Base-by-base conservation (phyloP, 179 eudicot genomes). In the Vitellaria paradoxa region DNA sequence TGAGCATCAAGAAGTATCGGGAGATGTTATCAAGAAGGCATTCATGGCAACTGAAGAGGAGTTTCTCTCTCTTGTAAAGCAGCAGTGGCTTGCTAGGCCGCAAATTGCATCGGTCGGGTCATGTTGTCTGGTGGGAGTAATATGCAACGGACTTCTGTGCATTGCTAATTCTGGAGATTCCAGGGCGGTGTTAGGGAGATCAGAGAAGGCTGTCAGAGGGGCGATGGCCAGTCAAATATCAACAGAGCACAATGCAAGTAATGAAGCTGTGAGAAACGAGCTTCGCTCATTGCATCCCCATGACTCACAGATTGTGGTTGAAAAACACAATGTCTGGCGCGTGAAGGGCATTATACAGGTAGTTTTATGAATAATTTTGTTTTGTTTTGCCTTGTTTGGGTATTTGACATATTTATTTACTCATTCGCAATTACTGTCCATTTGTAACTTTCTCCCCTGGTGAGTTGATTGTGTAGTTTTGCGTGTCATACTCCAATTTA, bases 291-390 rank as follows among this genome's bases (percentile, higher is more conserved):
- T 77, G 77, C 94, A 92, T 81, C 94, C 92, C 0, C 49, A 85
- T 77, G 97, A 90, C 79, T 74, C 91, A 10, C 76, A 87, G 17
- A 85, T 92, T 14, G 88, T 90, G 62, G 90, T 92, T 68, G 73
- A 81, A 15, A 88, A 82, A 77, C 88, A 87, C 72, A 85, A 85
- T 15, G 91, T 81, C 52, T 92, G 97, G 97, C 90, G 94, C 18
- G 85, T 92, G 45, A 92, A 92, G 78, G 97, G 97, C 76, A 82
- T 92, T 63, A 90, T 92, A 78, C 97, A 90, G 94, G 97, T 92
- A 77, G 52, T 45, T 56, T 63, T 20, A 42, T 4, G 7, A 47
- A 20, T 30, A 30, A 30, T 30, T 30, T 30, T 30, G 55, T 30
- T 71, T 10, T n/a, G 17, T 26, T 14, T 53, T 23, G 5, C 24